Conservation (phyloP, 441 rosid genomes). For the Brassica hybrid region DNA sequence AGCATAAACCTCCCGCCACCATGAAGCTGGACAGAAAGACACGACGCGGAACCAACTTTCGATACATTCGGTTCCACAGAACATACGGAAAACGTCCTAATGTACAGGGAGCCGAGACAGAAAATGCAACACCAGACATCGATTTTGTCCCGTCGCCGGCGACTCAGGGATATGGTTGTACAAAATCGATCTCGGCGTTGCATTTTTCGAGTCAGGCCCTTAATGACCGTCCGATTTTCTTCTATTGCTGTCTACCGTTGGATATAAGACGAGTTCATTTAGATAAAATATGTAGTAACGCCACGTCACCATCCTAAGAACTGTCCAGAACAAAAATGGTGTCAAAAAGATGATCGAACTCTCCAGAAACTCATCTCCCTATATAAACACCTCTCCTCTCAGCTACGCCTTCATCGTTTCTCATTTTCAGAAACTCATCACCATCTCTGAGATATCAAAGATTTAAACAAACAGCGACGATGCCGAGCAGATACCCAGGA, state of each 20-base stretch:
- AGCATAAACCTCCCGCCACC: slow-evolving; percentile 3
- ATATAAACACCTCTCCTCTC: slow-evolving; percentile 20
- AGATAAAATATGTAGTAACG: not conserved
- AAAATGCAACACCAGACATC: too few relatives aligned
- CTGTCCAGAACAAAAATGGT: slow-evolving; percentile 29
- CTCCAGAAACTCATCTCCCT: slow-evolving; percentile 49
- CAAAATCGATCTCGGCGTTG: not conserved
- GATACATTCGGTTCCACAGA: slow-evolving; percentile 25
- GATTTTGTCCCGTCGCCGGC: too few relatives aligned
- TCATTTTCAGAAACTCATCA: not conserved
- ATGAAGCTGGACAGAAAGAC: slow-evolving; percentile 51
- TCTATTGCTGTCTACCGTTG: too few relatives aligned
- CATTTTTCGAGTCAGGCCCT: too few relatives aligned
- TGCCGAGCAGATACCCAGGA: slow-evolving; percentile 80
- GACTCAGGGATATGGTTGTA: too few relatives aligned
- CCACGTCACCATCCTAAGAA: slow-evolving; percentile 17
- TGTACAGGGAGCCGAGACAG: too few relatives aligned
- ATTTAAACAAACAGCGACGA: slow-evolving; percentile 40
- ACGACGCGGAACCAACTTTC: slow-evolving; percentile 72
- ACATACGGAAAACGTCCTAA: slow-evolving; percentile 23
- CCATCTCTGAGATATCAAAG: not conserved
- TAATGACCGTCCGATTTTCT: slow-evolving; percentile 41
- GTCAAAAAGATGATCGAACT: not conserved
- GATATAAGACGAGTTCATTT: not conserved
- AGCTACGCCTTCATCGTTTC: not conserved